Base-by-base conservation (phyloP, 202 grass and related monocot species). In the Setaria italica region DNA sequence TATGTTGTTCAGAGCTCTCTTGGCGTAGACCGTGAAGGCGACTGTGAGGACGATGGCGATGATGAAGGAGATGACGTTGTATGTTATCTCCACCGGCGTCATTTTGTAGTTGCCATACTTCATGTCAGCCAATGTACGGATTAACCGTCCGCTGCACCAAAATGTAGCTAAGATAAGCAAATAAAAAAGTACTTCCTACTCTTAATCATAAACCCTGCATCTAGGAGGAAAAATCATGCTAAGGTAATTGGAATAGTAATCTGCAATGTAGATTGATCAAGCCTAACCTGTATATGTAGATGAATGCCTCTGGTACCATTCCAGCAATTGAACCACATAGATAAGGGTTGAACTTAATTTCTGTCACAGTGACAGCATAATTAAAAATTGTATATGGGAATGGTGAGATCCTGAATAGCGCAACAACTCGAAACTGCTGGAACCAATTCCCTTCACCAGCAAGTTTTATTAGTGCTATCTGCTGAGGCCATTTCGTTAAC, bases 321-420 rank as follows among this genome's bases (percentile, higher is more conserved):
- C 97, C 97, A 72, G 97, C 83, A 82, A 99, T 85, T 83, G 97
- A 99, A 78, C 97, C 97, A 76, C 84, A 85, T 4, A 95, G 48
- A 75, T 97, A 99, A 84, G 97, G 97, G 49, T 85, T 91, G 83
- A 99, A 99, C 80, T 84, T 90, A 70, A 99, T 99, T 64, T 91
- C 89, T 1, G 94, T 99, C 58, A 96, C 93, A 6, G 90, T 92
- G n/a, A 99, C 89, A 0, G 92, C 97, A 79, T 99, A 99, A 42
- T 99, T 99, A 88, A 99, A 99, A 46, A 99, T 94, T 42, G 94
- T 90, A 79, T 99, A 99, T 20, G 97, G 97, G 84, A 99, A 99
- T 34, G 97, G 97, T 35, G 94, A 99, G 70, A 99, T 88, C 79
- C 97, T 94, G 85, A 99, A 99, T n/a, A 99, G 85, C 4, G 93